Percentiles rank a stretch among this genome's conserved stretches.
Evolutionary conservation across 805 yeast species (phyloP).

Genomic region (Kuraishia molischiana): DNA sequence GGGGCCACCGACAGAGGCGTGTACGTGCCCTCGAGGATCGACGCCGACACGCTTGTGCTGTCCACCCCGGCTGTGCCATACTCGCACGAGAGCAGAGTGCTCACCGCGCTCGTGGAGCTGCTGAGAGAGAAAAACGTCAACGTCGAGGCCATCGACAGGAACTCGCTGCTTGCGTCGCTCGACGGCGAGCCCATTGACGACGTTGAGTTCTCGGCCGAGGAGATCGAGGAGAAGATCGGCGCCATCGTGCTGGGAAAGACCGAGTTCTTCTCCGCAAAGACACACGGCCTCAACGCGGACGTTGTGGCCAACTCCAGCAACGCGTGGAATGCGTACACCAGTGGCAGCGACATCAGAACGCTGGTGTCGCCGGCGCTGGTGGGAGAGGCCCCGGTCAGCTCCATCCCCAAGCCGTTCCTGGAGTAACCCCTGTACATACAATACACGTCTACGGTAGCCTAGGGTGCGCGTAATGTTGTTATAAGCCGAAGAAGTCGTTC

Average conservation of each 20-base stretch:
- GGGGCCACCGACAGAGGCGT: neutral
- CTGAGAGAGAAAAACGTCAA: neutral
- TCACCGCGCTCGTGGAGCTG: neutral
- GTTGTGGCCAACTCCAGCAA: neutral
- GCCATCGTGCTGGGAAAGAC: neutral
- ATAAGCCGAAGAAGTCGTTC: constrained; percentile 7
- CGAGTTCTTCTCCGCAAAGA: neutral
- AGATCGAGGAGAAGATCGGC: neutral
- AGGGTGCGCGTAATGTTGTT: constrained; percentile 10
- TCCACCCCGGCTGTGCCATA: neutral
- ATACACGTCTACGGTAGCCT: neutral
- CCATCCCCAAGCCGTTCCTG: neutral
- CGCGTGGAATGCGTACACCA: neutral
- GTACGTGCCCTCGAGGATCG: neutral
- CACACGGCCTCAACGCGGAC: neutral
- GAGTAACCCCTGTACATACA: neutral
- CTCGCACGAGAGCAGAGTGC: neutral
- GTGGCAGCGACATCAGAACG: neutral
- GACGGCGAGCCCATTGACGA: neutral
- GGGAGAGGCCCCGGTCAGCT: neutral
- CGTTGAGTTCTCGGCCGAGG: neutral
- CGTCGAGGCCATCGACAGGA: neutral
- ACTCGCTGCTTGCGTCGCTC: neutral
- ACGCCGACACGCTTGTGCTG: neutral
- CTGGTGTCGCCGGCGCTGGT: neutral